Conservation (phyloP, 768 basidiomycete species). For the Lentinula sp. region DNA sequence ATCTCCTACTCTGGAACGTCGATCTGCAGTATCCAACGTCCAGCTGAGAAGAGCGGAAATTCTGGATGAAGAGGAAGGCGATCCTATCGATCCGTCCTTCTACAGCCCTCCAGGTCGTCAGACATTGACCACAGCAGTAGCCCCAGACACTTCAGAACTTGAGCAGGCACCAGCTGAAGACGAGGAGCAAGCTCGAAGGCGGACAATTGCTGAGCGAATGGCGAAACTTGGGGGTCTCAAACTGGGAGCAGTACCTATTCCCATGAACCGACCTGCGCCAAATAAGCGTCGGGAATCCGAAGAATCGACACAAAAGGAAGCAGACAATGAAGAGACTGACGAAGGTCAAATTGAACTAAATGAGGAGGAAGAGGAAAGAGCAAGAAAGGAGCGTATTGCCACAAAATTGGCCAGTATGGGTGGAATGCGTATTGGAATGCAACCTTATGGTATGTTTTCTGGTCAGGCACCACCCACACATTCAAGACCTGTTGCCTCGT, state of each 20-base stretch:
- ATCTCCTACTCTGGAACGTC: neutral
- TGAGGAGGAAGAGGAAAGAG: constrained; percentile 62
- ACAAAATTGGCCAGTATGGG: constrained; percentile 51
- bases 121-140: constrained; percentile 12
- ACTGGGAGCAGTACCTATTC: constrained; percentile 64
- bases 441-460: constrained; percentile 24
- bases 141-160: constrained; percentile 10
- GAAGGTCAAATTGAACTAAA: constrained; percentile 19
- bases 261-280: constrained; percentile 28
- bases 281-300: constrained; percentile 22
- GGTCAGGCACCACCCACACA: constrained; percentile 9
- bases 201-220: constrained; percentile 91
- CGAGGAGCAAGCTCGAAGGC: constrained; percentile 47
- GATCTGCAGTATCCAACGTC: neutral
- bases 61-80: constrained; percentile 59
- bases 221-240: constrained; percentile 84
- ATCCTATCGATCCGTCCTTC: constrained; percentile 66
- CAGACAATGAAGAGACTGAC: constrained; percentile 20
- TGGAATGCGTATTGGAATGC: constrained; percentile 54
- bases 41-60: constrained; percentile 30
- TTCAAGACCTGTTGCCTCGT: constrained; percentile 11
- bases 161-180: constrained; percentile 25
- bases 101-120: constrained; percentile 41
- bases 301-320: constrained; percentile 14
- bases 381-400: constrained; percentile 46